phyloP scores from a whole-genome alignment of 208 protist genomes.

The Angomonas ambiguus region DNA sequence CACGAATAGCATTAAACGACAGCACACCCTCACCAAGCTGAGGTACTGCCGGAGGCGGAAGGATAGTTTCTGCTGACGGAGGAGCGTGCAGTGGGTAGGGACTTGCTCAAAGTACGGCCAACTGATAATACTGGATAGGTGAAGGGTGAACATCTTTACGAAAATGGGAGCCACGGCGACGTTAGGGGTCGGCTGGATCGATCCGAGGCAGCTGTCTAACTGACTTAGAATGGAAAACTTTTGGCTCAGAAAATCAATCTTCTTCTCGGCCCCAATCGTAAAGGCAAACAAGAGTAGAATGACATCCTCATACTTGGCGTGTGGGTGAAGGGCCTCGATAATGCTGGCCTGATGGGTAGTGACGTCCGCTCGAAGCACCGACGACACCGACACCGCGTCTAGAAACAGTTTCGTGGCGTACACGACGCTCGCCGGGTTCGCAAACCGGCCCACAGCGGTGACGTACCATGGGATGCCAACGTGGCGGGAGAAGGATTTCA shows the following conservation, averaged over 20 bases:
- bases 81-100: slow-evolving; percentile 22
- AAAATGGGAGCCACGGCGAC: slow-evolving; percentile 62
- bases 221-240: slow-evolving; percentile 54
- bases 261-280: slow-evolving; percentile 38
- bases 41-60: slow-evolving; percentile 51
- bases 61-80: slow-evolving; percentile 32
- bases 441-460: slow-evolving; percentile 55
- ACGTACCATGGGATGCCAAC: slow-evolving; percentile 70
- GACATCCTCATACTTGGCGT: slow-evolving; percentile 66
- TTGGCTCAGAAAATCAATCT: slow-evolving; percentile 56
- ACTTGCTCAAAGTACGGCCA: slow-evolving; percentile 17
- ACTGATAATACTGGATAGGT: slow-evolving; percentile 38
- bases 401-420: slow-evolving; percentile 74
- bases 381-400: slow-evolving; percentile 47
- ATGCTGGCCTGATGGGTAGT: slow-evolving; percentile 46
- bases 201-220: slow-evolving; percentile 49
- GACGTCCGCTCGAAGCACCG: slow-evolving; percentile 42
- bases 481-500: slow-evolving; percentile 36
- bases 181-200: slow-evolving; percentile 37
- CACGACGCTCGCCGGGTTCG: slow-evolving; percentile 57
- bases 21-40: slow-evolving; percentile 44
- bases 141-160: slow-evolving; percentile 44
- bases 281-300: slow-evolving; percentile 59
- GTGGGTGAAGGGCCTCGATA: slow-evolving; percentile 48
- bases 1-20: slow-evolving; percentile 60